Conservation (phyloP, 768 basidiomycete species). For the Lactarius pseudohatsudake region DNA sequence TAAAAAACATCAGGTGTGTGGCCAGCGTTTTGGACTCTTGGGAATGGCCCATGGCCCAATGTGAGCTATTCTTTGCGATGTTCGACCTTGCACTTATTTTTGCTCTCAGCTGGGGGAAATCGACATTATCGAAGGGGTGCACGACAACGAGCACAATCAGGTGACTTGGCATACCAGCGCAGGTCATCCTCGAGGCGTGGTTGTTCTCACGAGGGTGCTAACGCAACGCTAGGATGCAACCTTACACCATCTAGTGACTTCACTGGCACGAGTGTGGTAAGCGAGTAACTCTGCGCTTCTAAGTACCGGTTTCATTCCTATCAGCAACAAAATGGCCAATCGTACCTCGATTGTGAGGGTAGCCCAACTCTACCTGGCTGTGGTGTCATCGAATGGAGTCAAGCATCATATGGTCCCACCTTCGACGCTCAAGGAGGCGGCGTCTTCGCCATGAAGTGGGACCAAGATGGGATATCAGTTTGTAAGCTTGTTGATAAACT, state of each 20-base stretch:
- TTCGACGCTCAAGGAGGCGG: conserved; percentile 83
- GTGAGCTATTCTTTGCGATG: conserved; percentile 40
- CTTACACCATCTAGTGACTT: conserved; percentile 55
- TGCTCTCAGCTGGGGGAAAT: conserved; percentile 67
- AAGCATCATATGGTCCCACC: conserved; percentile 77
- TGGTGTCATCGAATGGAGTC: conserved; percentile 75
- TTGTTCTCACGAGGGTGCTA: conserved; percentile 14
- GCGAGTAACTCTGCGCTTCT: conserved; percentile 31
- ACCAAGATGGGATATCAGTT: conserved; percentile 68
- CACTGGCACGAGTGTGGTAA: conserved; percentile 62
- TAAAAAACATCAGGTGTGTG: conserved; percentile 57
- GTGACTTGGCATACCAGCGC: conserved; percentile 77
- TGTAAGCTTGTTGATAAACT: conserved; percentile 50
- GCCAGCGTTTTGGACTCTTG: conserved; percentile 81
- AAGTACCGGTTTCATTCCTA: background rate
- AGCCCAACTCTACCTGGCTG: conserved; percentile 61
- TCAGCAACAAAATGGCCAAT: conserved; percentile 48
- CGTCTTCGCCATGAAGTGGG: conserved; percentile 90
- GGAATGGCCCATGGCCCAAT: conserved; percentile 59
- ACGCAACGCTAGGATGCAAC: conserved; percentile 48
- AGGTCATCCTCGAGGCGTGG: conserved; percentile 38
- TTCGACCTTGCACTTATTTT: conserved; percentile 23
- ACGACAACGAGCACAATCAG: conserved; percentile 82
- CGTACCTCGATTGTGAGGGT: conserved; percentile 55
- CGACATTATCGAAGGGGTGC: conserved; percentile 83